phyloP scores from a whole-genome alignment of 148 eudicot genomes.

The Camellia lanceoleosa region DNA sequence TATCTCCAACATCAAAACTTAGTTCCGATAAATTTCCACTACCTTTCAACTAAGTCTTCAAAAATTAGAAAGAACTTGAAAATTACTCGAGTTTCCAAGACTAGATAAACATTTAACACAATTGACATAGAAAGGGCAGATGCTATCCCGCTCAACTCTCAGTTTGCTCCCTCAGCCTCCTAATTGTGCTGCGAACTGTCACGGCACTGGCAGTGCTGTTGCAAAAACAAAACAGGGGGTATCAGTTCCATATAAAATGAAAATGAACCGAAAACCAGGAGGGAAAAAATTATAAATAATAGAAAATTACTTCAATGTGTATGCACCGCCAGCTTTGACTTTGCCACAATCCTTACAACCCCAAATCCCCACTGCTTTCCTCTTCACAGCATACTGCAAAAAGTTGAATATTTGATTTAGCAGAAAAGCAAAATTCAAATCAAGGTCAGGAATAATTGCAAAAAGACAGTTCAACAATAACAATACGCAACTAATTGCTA shows the following conservation, averaged over 20 bases:
- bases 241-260: background rate
- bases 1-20: background rate
- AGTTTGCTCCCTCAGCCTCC: constrained; percentile 85
- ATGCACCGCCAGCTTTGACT: constrained; percentile 95
- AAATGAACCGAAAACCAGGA: background rate
- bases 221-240: background rate
- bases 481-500: background rate
- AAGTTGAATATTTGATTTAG: background rate
- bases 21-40: background rate
- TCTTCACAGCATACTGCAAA: constrained; percentile 83
- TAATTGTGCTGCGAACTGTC: constrained; percentile 78
- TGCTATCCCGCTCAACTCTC: constrained; percentile 41
- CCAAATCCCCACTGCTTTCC: constrained; percentile 89
- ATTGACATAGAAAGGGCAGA: background rate
- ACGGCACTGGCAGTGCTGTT: constrained; percentile 83
- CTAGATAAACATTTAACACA: background rate
- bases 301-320: constrained; percentile 73
- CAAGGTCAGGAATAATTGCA: background rate
- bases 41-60: background rate
- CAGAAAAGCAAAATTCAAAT: background rate
- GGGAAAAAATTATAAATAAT: background rate
- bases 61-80: background rate
- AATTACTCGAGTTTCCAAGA: background rate
- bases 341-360: constrained; percentile 97
- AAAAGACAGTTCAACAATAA: background rate